Evolutionary conservation across 345 rosid genomes (phyloP), one percentile per base, ranked within the genome.

Genomic region (Brassica juncea): DNA sequence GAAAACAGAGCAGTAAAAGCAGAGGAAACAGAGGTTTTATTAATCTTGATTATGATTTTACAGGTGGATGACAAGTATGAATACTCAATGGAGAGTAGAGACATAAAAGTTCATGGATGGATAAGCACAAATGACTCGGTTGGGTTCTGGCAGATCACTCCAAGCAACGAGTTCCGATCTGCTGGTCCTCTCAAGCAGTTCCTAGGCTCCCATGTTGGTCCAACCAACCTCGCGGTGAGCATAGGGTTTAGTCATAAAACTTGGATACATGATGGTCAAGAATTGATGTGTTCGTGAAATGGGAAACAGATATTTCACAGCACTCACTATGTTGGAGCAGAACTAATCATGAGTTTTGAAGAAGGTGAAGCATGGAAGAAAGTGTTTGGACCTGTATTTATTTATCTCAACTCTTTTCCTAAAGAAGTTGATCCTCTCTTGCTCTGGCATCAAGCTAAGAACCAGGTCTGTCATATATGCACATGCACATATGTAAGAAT

Each of bases 61-160:
- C 14, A 94, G 99, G 98, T 95, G 59, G 99, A 95, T 82, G 99
- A 95, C 76, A 95, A 95, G 83, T 95, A 95, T 76, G 88, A 81
- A 19, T 93, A 95, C 70, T 88, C 96, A 8, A 79, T 86, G 73
- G 94, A 90, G 63, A 87, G 89, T 82, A 85, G 75, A 83, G 90
- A 87, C 78, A 81, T 86, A 30, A 72, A 74, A 19, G 93, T 91
- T 61, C 99, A 95, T 71, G 99, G 99, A 5, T 95, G 97, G 99
- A 91, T 95, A 68, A 84, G 89, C 84, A 80, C 72, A 7, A 83
- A 88, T 9, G 92, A 94, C 0, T 81, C 89, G 0, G 88, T 92
- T 8, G 99, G 97, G 0, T 90, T 93, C 82, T 95, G 97, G 98
- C 99, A 91, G 73, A 95, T 95, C 74, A 89, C 96, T n/a, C 99